A percentile compares a stretch with the other conserved stretches of the same genome.
phyloP scores from a whole-genome alignment of 1,284 basidiomycete genomes.

The Irpex rosettiformis region DNA sequence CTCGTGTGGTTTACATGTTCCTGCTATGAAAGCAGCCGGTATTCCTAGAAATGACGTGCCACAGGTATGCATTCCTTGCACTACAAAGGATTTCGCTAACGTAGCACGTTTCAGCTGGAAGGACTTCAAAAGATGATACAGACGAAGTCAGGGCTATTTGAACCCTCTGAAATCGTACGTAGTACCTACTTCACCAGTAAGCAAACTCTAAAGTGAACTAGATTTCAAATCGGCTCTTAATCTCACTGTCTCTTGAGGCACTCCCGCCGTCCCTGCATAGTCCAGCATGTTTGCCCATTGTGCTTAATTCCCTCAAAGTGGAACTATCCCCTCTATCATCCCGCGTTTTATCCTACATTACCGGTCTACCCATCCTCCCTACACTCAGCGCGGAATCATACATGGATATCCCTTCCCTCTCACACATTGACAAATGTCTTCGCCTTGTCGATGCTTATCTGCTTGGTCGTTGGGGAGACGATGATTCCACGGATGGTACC shows the following conservation, averaged over 20 bases:
- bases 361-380: constrained; percentile 40
- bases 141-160: constrained; percentile 44
- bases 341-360: constrained; percentile 37
- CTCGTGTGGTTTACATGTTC: constrained; percentile 27
- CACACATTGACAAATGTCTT: constrained; percentile 53
- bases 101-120: constrained; percentile 28
- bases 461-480: constrained; percentile 47
- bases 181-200: constrained; percentile 10
- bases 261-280: constrained; percentile 36
- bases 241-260: constrained; percentile 41
- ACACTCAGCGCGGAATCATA: constrained; percentile 19
- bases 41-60: constrained; percentile 45
- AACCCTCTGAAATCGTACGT: constrained; percentile 37
- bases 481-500: constrained; percentile 13
- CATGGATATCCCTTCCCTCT: constrained; percentile 35
- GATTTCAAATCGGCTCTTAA: constrained; percentile 55
- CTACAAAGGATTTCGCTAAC: not conserved
- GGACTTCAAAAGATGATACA: constrained; percentile 41
- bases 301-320: constrained; percentile 31
- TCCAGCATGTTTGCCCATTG: constrained; percentile 29
- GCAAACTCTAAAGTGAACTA: constrained; percentile 22
- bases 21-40: constrained; percentile 40
- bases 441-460: constrained; percentile 60
- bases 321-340: constrained; percentile 37
- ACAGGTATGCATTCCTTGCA: constrained; percentile 31